Evolutionary conservation across 2,329 filamentous ascomycete genomes (phyloP), one percentile per base, ranked within the genome.

Genomic region (Seiridium cupressi): DNA sequence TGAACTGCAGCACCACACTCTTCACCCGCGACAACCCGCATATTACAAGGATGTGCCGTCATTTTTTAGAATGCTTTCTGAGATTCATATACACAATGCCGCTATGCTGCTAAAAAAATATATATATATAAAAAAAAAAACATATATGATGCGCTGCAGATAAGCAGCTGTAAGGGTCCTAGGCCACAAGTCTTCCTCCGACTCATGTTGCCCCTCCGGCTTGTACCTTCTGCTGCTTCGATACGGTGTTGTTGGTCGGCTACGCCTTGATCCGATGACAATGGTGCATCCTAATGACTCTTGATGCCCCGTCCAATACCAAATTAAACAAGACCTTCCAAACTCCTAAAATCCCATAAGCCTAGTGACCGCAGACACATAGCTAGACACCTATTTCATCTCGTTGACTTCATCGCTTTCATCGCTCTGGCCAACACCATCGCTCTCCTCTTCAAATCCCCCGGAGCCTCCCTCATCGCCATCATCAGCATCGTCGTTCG

Each of bases 401-500:
- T 6, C 35, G 4, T 31, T 31, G 13, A 51, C 58, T n/a, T 69
- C 70, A 18, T 71, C 72, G 13, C 70, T 73, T 6, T 75, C 73
- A 35, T 74, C 68, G 57, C 75, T 70, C 26, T 72, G 72, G 34
- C 71, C 64, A 36, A 70, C 60, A 51, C 71, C 63, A 34, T 73
- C 69, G 32, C 64, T 68, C 51, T 74, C 72, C 10, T 72, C 72
- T 1, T 73, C 72, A 5, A 72, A 70, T 3, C 71, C 70, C 4
- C 70, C 69, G 2, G 73, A 70, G 4, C 67, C 71, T 4, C 70
- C 71, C 10, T 68, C 70, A 34, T 71, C 72, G 18, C 60, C 40
- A 57, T 42, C 42, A 34, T 68, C 70, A 34, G 71, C 72, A 18
- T 61, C 40, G 57, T 42, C 42, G 44, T 42, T 60, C 42, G 47